Evolutionary conservation across 108 stramenopile species (phyloP), one percentile per base, ranked within the genome.

Genomic region (Nitzschia sp.): DNA sequence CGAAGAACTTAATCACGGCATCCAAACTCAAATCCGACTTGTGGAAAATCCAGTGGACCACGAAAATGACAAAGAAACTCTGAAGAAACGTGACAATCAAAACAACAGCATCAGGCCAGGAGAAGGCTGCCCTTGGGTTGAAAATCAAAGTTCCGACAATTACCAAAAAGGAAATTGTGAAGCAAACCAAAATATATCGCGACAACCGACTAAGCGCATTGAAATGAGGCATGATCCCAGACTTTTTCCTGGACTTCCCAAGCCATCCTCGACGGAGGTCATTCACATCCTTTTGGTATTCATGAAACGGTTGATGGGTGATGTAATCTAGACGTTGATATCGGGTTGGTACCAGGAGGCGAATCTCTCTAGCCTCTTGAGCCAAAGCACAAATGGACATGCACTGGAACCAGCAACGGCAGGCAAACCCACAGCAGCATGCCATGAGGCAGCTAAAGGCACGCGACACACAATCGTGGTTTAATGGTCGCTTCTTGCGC

Each of bases 21-120:
- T 93, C 92, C 37, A 93, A 72, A 58, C 92, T 93, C 65, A 93
- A 76, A 77, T 93, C 89, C 46, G 85, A 86, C 70, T 89, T 84
- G 74, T 90, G 89, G 51, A 89, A 91, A 22, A 93, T 89, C 69
- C 89, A 85, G 77, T 89, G 87, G 25, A 91, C 88, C 12, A 93
- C 63, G 68, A 76, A 76, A 5, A 93, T 72, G 20, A 93, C 88
- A 21, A 89, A 29, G 57, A 89, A 89, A 57, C 80, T 82, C 59
- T 93, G 92, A 10, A 69, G 59, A 62, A 93, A 93, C 3, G 92
- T 93, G 10, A 88, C 89, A 8, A 79, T 55, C 41, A 93, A 64
- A 12, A 93, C 78, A 14, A 90, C 62, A 0, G 75, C 81, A 78
- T 93, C 89, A 6, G 73, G 81, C 89, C 84, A 91, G 0, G 85